Conservation (phyloP, 176 grass and related monocot genomes). For the Paspalum notatum region DNA sequence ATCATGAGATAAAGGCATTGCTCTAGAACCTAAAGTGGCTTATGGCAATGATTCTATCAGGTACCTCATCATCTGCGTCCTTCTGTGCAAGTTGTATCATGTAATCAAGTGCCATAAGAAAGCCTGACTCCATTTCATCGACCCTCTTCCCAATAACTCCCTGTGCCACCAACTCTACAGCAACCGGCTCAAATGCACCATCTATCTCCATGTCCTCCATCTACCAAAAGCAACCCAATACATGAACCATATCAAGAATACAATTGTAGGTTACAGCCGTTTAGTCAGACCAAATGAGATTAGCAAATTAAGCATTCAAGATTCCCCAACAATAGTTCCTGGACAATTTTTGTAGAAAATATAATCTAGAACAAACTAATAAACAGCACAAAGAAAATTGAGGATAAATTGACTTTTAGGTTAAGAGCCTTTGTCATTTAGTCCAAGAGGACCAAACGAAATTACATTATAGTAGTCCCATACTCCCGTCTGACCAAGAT, state of each 20-base stretch:
- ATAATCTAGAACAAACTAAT: neutral
- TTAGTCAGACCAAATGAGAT: neutral
- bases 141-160: slow-evolving; percentile 96
- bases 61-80: slow-evolving; percentile 80
- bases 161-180: slow-evolving; percentile 78
- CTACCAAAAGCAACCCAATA: slow-evolving; percentile 37
- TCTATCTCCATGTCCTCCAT: slow-evolving; percentile 97
- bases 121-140: slow-evolving; percentile 95
- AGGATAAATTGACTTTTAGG: neutral
- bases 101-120: slow-evolving; percentile 94
- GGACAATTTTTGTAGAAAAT: neutral
- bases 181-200: slow-evolving; percentile 60
- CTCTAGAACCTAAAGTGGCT: too few species aligned
- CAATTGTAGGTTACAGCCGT: neutral
- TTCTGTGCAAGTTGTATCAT: slow-evolving; percentile 89
- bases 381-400: neutral
- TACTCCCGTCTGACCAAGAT: neutral
- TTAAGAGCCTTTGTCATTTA: neutral
- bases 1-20: too few species aligned
- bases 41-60: slow-evolving; percentile 20
- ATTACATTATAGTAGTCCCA: too few species aligned
- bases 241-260: neutral
- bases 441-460: neutral
- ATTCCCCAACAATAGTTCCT: slow-evolving; percentile 9
- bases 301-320: neutral